Percentiles rank a stretch among this genome's conserved stretches.
Evolutionary conservation across 768 basidiomycete genomes (phyloP).

Genomic region (Phanerodontia chrysosporium): DNA sequence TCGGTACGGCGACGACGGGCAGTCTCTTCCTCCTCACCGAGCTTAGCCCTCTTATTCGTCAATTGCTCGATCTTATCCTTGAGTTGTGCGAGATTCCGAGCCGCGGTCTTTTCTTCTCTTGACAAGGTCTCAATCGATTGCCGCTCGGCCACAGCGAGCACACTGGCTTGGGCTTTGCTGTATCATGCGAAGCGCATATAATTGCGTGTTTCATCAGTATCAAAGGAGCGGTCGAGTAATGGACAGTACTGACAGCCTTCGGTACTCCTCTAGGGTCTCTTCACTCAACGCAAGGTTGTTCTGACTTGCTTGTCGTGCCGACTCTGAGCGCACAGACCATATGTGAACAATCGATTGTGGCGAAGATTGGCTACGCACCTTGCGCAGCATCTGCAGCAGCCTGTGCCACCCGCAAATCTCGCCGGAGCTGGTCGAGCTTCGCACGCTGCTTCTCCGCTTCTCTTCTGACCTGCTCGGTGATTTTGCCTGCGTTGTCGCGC

Average conservation of each 20-base stretch:
- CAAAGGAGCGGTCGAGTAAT: conserved; percentile 14
- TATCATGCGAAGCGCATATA: not conserved
- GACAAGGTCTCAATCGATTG: conserved; percentile 76
- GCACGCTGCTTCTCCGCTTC: conserved; percentile 49
- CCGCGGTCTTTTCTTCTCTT: conserved; percentile 76
- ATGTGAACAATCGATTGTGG: too few species aligned
- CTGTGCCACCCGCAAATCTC: conserved; percentile 64
- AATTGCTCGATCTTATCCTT: conserved; percentile 68
- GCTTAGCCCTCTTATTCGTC: conserved; percentile 50
- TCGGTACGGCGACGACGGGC: conserved; percentile 53
- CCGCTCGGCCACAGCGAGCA: conserved; percentile 82
- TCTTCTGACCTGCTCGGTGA: conserved; percentile 58
- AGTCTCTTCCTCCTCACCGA: conserved; percentile 47
- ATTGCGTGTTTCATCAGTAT: not conserved
- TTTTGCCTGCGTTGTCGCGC: conserved; percentile 61
- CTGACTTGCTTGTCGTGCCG: conserved; percentile 66
- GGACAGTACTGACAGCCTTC: conserved; percentile 53
- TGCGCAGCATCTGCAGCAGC: conserved; percentile 73
- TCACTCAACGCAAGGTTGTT: conserved; percentile 76
- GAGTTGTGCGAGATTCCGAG: conserved; percentile 59
- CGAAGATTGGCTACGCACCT: conserved; percentile 45
- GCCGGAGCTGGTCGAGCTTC: conserved; percentile 51
- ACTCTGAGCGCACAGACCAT: conserved; percentile 65
- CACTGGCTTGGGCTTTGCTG: conserved; percentile 77
- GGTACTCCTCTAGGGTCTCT: conserved; percentile 86